A percentile compares a stretch with the other conserved stretches of the same genome.
Evolutionary conservation across 2,329 filamentous ascomycete species (phyloP).

Genomic region (Fusarium oligoseptatum): DNA sequence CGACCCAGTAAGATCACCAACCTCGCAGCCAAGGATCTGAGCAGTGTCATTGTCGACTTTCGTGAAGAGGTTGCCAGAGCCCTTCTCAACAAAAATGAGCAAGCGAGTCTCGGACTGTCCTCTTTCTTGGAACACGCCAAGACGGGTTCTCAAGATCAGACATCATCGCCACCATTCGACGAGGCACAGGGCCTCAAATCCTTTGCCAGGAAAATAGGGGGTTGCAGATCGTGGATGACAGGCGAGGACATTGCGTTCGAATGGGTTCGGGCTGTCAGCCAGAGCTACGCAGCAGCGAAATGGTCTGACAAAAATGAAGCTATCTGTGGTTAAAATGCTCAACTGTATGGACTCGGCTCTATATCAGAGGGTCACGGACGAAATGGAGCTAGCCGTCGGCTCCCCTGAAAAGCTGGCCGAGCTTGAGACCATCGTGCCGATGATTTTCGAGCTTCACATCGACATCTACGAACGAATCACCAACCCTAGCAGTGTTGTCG

Average conservation of each 20-base stretch:
- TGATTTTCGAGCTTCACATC: slow-evolving; percentile 72
- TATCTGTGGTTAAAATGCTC: slow-evolving; percentile 68
- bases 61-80: slow-evolving; percentile 67
- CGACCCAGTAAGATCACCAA: slow-evolving; percentile 63
- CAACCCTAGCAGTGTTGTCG: slow-evolving; percentile 68
- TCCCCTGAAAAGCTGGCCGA: slow-evolving; percentile 46
- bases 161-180: slow-evolving; percentile 63
- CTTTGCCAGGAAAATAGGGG: slow-evolving; percentile 65
- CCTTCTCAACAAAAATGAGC: slow-evolving; percentile 66
- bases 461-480: slow-evolving; percentile 72
- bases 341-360: slow-evolving; percentile 66
- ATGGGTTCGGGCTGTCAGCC: slow-evolving; percentile 66
- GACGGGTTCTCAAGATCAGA: slow-evolving; percentile 63
- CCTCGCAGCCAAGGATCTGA: slow-evolving; percentile 63
- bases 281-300: slow-evolving; percentile 65
- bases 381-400: slow-evolving; percentile 52
- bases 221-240: slow-evolving; percentile 61
- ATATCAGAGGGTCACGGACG: slow-evolving; percentile 60
- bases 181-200: slow-evolving; percentile 64
- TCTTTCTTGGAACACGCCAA: slow-evolving; percentile 76
- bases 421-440: slow-evolving; percentile 64
- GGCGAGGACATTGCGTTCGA: slow-evolving; percentile 70
- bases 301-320: slow-evolving; percentile 72
- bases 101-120: slow-evolving; percentile 66
- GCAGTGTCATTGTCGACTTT: slow-evolving; percentile 62